Evolutionary conservation across 805 yeast genomes (phyloP), one percentile per base, ranked within the genome.

Genomic region (Yarrowia divulgata): DNA sequence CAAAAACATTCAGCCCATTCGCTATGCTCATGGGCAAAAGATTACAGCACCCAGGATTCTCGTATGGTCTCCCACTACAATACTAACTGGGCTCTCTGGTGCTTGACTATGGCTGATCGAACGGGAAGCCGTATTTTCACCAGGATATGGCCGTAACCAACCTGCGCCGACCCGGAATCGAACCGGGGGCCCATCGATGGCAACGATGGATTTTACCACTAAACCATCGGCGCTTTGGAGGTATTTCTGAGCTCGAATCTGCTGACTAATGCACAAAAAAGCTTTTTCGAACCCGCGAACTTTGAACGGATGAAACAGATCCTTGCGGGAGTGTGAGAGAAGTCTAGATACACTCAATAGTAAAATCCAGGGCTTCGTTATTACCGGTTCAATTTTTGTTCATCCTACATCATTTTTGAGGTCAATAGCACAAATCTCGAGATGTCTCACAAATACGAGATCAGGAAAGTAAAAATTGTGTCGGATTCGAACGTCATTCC

Each of bases 171-270:
- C 57, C 57, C 57, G 57, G 57, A 52, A 52, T 52, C 57, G 57
- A 52, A 52, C 57, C 57, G 57, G 57, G 57, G 57, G 57, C 57
- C 57, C 57, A 52, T 52, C 57, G 57, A 52, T 52, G 57, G 57
- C 57, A 52, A 52, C 57, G 57, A 52, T 52, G 57, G 57, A 52
- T 52, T 52, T 52, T 52, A 52, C 57, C 57, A 52, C 57, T 52
- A 52, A 52, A 52, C 57, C 57, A 52, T 52, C 57, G 57, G 57
- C 57, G 57, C 57, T 52, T 45, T 52, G 57, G 57, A 18, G 42
- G 57, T 52, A 35, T 52, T 46, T 52, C 29, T 6, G 39, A 8
- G 29, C 8, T 10, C 8, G 13, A 12, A 5, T n/a, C 14, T 6
- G 57, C 42, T 52, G 34, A 52, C 42, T 52, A 52, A 52, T 18